A percentile compares a stretch with the other conserved stretches of the same genome.
Evolutionary conservation across 2,329 filamentous ascomycete species (phyloP).

Genomic region (Aureobasidium mangrovei): DNA sequence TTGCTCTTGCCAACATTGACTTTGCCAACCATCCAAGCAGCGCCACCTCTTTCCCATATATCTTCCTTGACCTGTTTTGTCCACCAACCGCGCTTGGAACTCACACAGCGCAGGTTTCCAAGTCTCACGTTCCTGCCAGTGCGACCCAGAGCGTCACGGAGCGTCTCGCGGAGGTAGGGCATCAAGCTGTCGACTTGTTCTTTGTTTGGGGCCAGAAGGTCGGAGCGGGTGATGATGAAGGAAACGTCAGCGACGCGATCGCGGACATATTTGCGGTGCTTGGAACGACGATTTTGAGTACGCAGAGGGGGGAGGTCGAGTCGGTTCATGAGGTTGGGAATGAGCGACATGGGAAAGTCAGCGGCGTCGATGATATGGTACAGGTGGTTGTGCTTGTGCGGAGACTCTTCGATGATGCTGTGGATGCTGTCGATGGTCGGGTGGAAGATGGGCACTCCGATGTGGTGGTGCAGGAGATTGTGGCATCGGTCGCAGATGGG

Average conservation of each 20-base stretch:
- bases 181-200: constrained; percentile 76
- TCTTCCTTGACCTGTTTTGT: constrained; percentile 77
- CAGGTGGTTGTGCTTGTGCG: constrained; percentile 83
- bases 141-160: constrained; percentile 67
- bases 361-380: constrained; percentile 94
- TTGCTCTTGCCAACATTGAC: constrained; percentile 96
- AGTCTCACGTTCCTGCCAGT: constrained; percentile 63
- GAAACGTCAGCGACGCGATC: constrained; percentile 69
- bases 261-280: constrained; percentile 53
- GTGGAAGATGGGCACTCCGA: constrained; percentile 64
- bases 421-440: constrained; percentile 73
- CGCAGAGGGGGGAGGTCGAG: constrained; percentile 66
- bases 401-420: constrained; percentile 79
- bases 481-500: constrained; percentile 86
- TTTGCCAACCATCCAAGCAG: constrained; percentile 94
- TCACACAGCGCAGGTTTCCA: constrained; percentile 81
- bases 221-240: constrained; percentile 84
- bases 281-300: constrained; percentile 70
- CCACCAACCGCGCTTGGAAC: constrained; percentile 83
- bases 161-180: constrained; percentile 69
- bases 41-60: constrained; percentile 75
- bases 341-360: constrained; percentile 89
- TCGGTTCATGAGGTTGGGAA: constrained; percentile 64
- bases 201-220: constrained; percentile 76
- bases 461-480: constrained; percentile 65